Conservation (phyloP, 306 rosid genomes). For the Trifolium subterraneum region DNA sequence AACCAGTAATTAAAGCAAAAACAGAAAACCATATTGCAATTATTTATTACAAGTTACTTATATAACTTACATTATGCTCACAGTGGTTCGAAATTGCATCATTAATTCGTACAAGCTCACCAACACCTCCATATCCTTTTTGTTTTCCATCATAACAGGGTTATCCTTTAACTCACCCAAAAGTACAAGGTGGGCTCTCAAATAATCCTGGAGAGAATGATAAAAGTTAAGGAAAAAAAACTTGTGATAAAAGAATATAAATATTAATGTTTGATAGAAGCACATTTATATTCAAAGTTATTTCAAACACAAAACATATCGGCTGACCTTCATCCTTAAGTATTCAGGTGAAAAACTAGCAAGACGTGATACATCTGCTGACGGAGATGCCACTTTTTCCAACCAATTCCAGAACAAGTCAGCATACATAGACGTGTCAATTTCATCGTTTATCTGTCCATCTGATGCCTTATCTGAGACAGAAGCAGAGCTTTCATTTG, state of each 20-base stretch:
- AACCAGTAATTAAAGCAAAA: background rate
- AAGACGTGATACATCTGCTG: background rate
- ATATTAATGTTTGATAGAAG: background rate
- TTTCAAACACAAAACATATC: background rate
- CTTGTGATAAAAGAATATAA: background rate
- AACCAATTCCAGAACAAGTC: slow-evolving; percentile 40
- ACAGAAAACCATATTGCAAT: background rate
- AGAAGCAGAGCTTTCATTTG: background rate
- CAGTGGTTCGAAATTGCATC: slow-evolving; percentile 37
- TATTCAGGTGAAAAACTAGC: background rate
- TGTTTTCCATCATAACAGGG: background rate
- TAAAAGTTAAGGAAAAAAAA: background rate
- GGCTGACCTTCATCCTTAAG: slow-evolving; percentile 31
- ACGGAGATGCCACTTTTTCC: background rate
- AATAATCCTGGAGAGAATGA: slow-evolving; percentile 1
- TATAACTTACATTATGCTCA: slow-evolving; percentile 44
- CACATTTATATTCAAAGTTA: background rate
- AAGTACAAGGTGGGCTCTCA: slow-evolving; percentile 8
- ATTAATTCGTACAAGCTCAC: slow-evolving; percentile 40
- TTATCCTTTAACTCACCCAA: background rate
- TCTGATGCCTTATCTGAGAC: background rate
- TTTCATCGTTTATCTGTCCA: background rate
- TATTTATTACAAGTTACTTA: background rate
- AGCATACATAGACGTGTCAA: background rate
- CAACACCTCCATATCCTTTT: slow-evolving; percentile 12